Evolutionary conservation across 306 rosid species (phyloP).

Genomic region (Cucumis sativus): DNA sequence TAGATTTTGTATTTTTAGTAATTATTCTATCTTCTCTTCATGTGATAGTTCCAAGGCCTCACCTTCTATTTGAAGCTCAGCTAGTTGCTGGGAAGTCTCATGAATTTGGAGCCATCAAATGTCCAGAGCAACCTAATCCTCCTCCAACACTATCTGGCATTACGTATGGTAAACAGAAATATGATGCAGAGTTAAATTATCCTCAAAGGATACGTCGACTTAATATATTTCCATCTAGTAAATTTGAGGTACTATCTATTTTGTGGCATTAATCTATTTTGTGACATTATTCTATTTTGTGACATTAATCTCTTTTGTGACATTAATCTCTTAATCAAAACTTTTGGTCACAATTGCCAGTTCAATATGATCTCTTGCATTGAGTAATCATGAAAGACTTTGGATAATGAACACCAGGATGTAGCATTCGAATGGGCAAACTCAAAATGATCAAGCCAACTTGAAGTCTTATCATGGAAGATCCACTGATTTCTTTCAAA

Average conservation of each 20-base stretch:
- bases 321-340: neutral
- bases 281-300: neutral
- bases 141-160: conserved; percentile 44
- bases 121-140: conserved; percentile 51
- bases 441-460: too few species aligned
- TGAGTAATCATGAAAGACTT: too few species aligned
- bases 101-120: conserved; percentile 62
- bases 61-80: conserved; percentile 95
- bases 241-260: conserved; percentile 55
- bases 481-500: too few species aligned
- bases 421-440: too few species aligned
- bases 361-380: too few species aligned
- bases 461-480: too few species aligned
- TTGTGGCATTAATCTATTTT: neutral
- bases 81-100: conserved; percentile 85
- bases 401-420: too few species aligned
- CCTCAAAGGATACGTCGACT: conserved; percentile 89
- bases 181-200: conserved; percentile 72
- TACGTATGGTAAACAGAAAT: conserved; percentile 72
- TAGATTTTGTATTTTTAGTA: conserved; percentile 1
- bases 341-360: neutral
- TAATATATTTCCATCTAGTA: conserved; percentile 69
- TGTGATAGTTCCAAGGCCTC: conserved; percentile 83
- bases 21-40: conserved; percentile 20
- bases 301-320: neutral